Evolutionary conservation across 768 basidiomycete genomes (phyloP).

Genomic region (Mycena haematopus): DNA sequence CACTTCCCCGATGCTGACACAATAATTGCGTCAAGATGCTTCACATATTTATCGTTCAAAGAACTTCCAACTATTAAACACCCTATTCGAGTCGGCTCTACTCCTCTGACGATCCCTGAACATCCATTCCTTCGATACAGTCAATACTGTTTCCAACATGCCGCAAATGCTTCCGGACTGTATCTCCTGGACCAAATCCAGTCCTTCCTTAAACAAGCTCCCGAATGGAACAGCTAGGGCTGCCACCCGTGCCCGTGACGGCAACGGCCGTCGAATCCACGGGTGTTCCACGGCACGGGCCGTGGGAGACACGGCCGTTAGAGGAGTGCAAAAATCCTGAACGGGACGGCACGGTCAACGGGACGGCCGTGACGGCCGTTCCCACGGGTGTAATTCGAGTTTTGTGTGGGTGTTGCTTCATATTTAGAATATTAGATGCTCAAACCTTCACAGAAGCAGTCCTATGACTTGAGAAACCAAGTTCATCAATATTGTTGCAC

Average conservation of each 20-base stretch:
- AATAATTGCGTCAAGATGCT: conserved; percentile 1
- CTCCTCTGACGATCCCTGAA: not conserved
- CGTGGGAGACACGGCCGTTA: no score
- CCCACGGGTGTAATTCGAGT: conserved; percentile 6
- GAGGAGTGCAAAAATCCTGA: no score
- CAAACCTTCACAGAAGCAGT: no score
- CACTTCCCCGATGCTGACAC: not conserved
- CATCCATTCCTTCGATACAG: conserved; percentile 6
- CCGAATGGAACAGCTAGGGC: conserved; percentile 1
- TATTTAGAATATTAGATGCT: no score
- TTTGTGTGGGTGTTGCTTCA: no score
- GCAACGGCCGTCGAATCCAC: no score
- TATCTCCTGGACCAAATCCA: not conserved
- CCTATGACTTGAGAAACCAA: no score
- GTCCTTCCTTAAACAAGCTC: not conserved
- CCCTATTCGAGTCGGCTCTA: not conserved
- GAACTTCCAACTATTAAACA: not conserved
- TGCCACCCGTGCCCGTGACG: no score
- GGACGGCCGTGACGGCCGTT: no score
- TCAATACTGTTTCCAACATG: conserved; percentile 1
- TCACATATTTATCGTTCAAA: conserved; percentile 1
- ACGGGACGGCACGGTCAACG: no score
- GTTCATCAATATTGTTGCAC: no score
- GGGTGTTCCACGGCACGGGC: no score
- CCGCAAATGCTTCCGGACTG: not conserved